Evolutionary conservation across 306 rosid species (phyloP).

Genomic region (Quercus wislizeni): DNA sequence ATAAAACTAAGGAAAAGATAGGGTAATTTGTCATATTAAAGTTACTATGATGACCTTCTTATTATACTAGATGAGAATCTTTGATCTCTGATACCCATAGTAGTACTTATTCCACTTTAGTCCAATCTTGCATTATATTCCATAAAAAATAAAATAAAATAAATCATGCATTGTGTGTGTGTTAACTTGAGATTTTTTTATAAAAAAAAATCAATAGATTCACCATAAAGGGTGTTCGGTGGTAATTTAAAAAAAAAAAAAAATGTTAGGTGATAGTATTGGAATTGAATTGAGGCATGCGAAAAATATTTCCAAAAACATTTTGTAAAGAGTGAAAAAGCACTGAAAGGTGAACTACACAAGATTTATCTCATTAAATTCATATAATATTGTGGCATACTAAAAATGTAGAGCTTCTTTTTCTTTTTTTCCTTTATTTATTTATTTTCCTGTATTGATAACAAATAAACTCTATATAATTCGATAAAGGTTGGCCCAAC

Average conservation of each 20-base stretch:
- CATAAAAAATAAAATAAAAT: too few species aligned
- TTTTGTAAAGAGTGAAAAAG: not conserved
- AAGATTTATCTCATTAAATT: too few species aligned
- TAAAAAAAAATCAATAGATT: not conserved
- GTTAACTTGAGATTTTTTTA: not conserved
- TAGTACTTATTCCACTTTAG: not conserved
- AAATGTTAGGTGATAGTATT: not conserved
- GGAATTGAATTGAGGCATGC: not conserved
- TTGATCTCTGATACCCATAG: not conserved
- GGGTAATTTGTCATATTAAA: too few species aligned
- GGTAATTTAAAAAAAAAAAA: not conserved
- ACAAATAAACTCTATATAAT: too few species aligned
- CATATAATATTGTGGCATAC: not conserved
- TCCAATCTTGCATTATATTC: not conserved
- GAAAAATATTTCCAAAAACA: not conserved
- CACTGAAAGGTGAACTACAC: not conserved
- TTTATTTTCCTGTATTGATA: too few species aligned
- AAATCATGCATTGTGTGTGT: not conserved
- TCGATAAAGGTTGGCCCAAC: too few species aligned
- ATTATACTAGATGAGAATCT: not conserved
- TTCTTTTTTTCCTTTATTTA: too few species aligned
- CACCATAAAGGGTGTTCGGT: not conserved
- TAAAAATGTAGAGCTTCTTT: too few species aligned
- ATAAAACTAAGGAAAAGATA: too few species aligned
- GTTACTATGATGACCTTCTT: too few species aligned